Base-by-base conservation (phyloP, 768 basidiomycete genomes). In the Psilocybe cubensis region DNA sequence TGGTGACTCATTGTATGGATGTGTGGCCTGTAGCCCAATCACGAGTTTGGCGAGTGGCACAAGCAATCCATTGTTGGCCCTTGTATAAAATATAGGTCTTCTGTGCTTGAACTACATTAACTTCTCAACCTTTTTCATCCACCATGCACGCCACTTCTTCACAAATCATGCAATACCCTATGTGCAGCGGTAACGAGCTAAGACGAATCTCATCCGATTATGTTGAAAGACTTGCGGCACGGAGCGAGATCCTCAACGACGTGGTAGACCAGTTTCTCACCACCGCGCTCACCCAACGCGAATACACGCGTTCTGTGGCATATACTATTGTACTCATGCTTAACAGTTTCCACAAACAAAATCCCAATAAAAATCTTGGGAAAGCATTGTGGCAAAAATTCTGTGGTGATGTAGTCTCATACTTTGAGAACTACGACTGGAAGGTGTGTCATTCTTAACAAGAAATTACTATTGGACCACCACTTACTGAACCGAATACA, bases 251-350 rank as follows among this genome's bases (percentile, higher is more conserved):
- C 9, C 27, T 56, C 3, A 27, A 42, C 3, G 54, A 48, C 35
- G 56, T 57, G 20, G 35, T 52, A 5, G 33, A 29, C 4, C 56
- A 57, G 18, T 33, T 57, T 14, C 56, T 52, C 18, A 57, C 43
- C 18, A 52, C 56, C 2, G 56, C 56, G 6, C 27, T 52, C n/a
- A 57, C 56, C 14, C 56, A 33, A 49, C 42, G 31, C 18, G 31
- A 52, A 43, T 57, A 52, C 18, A 52, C 56, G 28, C 50, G 56
- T 17, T 31, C 40, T 45, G 25, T 57, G 3, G 56, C 49, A 4
- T 40, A 52, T 29, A 21, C 46, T 11, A 43, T 52, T 4, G 42
- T 45, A 7, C 3, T 45, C 8, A 52, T 57, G 29, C 8, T 41
- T 3, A 20, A 57, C 8, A 27, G 35, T 12, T 40, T 57, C 6